Percentiles rank a stretch among this genome's conserved stretches.
Evolutionary conservation across 164 flowering plant genomes (phyloP).

Genomic region (Aristolochia fimbriata): DNA sequence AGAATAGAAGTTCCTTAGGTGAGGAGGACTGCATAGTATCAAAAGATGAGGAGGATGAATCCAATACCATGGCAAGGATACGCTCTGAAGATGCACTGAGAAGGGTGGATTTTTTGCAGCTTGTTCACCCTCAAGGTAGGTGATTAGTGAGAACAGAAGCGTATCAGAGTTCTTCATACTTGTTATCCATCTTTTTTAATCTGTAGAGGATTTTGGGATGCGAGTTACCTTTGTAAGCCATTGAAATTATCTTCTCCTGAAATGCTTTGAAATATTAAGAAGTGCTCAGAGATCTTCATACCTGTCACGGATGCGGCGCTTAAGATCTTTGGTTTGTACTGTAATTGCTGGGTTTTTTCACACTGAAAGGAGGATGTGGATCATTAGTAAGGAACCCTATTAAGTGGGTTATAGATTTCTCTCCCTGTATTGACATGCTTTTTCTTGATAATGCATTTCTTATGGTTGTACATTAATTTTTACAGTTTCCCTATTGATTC

Average conservation of each 20-base stretch:
- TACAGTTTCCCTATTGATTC: too few relatives aligned
- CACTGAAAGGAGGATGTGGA: neutral
- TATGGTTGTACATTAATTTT: too few relatives aligned
- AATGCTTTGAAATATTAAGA: too few relatives aligned
- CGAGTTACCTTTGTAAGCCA: too few relatives aligned
- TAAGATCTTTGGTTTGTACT: neutral
- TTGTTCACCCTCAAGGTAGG: conserved; percentile 16
- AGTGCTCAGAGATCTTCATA: too few relatives aligned
- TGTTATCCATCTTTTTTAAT: too few relatives aligned
- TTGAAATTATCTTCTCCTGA: too few relatives aligned
- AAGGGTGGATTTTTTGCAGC: conserved; percentile 12
- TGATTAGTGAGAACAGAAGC: conserved; percentile 1
- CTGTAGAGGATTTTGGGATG: too few relatives aligned
- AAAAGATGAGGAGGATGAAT: neutral
- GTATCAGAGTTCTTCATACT: too few relatives aligned
- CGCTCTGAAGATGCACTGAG: conserved; percentile 3
- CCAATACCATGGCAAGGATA: neutral
- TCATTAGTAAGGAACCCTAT: neutral
- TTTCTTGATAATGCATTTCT: too few relatives aligned
- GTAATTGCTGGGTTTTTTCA: neutral
- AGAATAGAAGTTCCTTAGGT: neutral
- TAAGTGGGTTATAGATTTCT: neutral
- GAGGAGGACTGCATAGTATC: conserved; percentile 1
- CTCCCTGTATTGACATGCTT: too few relatives aligned
- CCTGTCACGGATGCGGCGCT: too few relatives aligned